phyloP scores from a whole-genome alignment of 2,329 filamentous ascomycete species.

The Lachnellula subtilissima region DNA sequence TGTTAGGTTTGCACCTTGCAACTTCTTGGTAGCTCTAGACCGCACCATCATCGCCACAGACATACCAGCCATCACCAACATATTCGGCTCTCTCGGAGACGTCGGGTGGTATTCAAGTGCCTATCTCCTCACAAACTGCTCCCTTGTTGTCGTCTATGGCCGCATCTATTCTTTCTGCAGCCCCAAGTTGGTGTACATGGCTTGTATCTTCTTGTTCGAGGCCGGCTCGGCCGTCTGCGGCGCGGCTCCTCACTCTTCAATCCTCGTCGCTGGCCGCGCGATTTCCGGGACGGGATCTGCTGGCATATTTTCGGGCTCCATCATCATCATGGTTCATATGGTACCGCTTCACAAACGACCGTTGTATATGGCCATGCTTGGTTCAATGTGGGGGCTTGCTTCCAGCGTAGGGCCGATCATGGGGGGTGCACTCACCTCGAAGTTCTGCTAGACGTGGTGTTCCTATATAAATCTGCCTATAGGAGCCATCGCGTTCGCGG shows the following conservation, averaged over 20 bases:
- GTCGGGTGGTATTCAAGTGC: slow-evolving; percentile 38
- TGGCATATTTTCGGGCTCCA: slow-evolving; percentile 25
- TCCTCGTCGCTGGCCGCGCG: slow-evolving; percentile 27
- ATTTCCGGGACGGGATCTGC: slow-evolving; percentile 24
- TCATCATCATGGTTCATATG: slow-evolving; percentile 19
- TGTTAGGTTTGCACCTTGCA: no score
- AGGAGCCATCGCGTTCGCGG: background rate
- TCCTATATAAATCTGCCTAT: slow-evolving; percentile 36
- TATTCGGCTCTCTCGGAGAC: slow-evolving; percentile 34
- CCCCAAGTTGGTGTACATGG: slow-evolving; percentile 15
- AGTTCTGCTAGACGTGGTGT: slow-evolving; percentile 29
- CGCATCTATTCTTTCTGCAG: slow-evolving; percentile 20
- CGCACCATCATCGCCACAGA: slow-evolving; percentile 32
- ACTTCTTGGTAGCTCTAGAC: slow-evolving; percentile 13
- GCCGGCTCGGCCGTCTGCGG: slow-evolving; percentile 24
- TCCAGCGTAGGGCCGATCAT: slow-evolving; percentile 27
- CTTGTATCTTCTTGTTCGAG: slow-evolving; percentile 24
- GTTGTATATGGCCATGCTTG: slow-evolving; percentile 12
- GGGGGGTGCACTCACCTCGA: slow-evolving; percentile 35
- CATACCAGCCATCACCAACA: slow-evolving; percentile 30
- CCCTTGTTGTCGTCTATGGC: slow-evolving; percentile 2
- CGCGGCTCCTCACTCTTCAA: slow-evolving; percentile 23
- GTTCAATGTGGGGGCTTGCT: slow-evolving; percentile 21
- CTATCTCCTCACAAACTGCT: background rate
- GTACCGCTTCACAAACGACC: slow-evolving; percentile 19